Base-by-base conservation (phyloP, 225 moss, liverwort and hornwort genomes). In the Rhytidiadelphus loreus region DNA sequence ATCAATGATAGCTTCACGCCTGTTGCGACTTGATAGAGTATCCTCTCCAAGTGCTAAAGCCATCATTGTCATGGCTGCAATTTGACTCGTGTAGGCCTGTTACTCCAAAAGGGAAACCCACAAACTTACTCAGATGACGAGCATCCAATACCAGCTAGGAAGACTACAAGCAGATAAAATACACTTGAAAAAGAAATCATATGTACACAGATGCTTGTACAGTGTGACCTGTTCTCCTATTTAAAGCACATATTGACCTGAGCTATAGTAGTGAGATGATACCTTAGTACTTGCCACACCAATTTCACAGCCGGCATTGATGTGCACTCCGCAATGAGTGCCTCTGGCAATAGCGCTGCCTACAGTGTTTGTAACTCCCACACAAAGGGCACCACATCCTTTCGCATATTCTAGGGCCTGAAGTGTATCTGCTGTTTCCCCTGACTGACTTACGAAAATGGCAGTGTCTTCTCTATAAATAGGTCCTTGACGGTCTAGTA, bases 251-350 rank as follows among this genome's bases (percentile, higher is more conserved):
- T 56, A 32, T 70, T 77, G 53, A 55, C 66, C 48, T 80, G 68
- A 53, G 77, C 30, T 80, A 57, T 72, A 39, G 43, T 11, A 87
- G 25, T 28, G 68, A 57, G 63, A 50, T 52, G 37, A 60, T 88
- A 99, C 98, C 96, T 99, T 99, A 28, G 99, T 99, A 89, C 99
- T 99, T 77, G 99, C 99, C 76, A 99, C 99, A 90, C 99, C 99
- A 87, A 99, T 99, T 94, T 99, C 99, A 92, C 96, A 96, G 85
- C 99, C 99, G 46, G 99, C 99, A 82, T 99, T 99, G 57, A 99
- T 97, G 89, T 97, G 99, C 74, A 99, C 97, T 88, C 99, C 99
- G 83, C 96, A 99, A 79, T 99, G 93, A 46, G 99, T 99, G 76
- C 95, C 99, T 83, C 99, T 95, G 59, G 99, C 97, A 90, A 99